These are phyloP conservation scores for Termitomyces sp. DNA, from an alignment of 768 basidiomycete genomes.

Conservation along the genomic window DNA sequence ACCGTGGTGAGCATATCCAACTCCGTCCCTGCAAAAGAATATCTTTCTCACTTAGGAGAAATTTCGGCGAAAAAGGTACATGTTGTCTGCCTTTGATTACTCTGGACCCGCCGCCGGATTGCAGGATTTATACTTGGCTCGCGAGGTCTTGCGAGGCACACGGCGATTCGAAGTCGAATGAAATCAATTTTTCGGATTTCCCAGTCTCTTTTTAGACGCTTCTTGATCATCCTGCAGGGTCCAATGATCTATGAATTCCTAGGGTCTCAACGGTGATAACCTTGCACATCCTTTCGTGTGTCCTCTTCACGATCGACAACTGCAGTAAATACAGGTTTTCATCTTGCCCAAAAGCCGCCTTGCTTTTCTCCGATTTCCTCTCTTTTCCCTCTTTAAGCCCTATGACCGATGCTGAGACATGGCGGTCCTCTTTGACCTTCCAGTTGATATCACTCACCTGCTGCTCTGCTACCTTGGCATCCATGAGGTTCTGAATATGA, in stretches of 20 bases:
- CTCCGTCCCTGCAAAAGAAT: too few species aligned
- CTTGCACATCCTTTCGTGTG: not conserved
- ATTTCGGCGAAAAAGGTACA: too few species aligned
- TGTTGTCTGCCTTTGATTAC: too few species aligned
- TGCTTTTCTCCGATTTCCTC: not conserved
- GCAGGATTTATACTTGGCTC: not conserved
- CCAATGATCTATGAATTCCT: not conserved
- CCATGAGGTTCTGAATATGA: constrained; percentile 36
- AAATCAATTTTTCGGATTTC: constrained; percentile 2
- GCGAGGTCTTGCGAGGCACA: constrained; percentile 10
- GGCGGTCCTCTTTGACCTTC: constrained; percentile 25
- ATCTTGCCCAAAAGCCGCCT: not conserved
- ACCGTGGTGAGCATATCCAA: too few species aligned
- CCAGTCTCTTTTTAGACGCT: not conserved
- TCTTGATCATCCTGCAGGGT: constrained; percentile 2
- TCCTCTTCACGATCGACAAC: not conserved
- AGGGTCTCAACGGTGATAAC: not conserved
- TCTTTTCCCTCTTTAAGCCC: not conserved
- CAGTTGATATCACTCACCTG: constrained; percentile 42
- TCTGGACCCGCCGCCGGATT: too few species aligned
- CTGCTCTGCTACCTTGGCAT: constrained; percentile 38
- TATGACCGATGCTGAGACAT: not conserved
- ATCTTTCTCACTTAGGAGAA: too few species aligned
- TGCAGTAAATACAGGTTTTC: not conserved
- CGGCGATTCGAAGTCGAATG: constrained; percentile 9